Percentiles rank a stretch among this genome's conserved stretches.
Evolutionary conservation across 345 rosid species (phyloP).

Genomic region (Eutrema yunnanense): DNA sequence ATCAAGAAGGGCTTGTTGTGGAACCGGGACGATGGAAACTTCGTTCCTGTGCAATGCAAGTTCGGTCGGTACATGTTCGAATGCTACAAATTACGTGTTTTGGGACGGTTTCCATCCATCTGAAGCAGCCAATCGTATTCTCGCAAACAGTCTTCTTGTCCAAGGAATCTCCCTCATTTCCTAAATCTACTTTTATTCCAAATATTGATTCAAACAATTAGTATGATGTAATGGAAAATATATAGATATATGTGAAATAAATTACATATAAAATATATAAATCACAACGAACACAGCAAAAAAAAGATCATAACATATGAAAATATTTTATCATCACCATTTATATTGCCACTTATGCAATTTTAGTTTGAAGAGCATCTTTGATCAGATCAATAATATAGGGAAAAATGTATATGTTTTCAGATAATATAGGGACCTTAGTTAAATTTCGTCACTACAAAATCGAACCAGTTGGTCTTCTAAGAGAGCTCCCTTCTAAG

Average conservation of each 20-base stretch:
- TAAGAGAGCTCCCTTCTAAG: too few species aligned
- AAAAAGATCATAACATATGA: too few species aligned
- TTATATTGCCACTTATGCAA: too few species aligned
- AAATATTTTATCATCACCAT: too few species aligned
- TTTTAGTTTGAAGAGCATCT: background rate
- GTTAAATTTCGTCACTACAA: background rate
- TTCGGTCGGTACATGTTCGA: slow-evolving; percentile 72
- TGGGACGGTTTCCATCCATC: slow-evolving; percentile 96
- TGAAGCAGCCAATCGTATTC: slow-evolving; percentile 70
- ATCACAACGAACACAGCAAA: too few species aligned
- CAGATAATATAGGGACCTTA: background rate
- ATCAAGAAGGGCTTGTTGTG: slow-evolving; percentile 85
- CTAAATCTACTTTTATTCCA: slow-evolving; percentile 1
- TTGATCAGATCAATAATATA: background rate
- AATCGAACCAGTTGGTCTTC: background rate
- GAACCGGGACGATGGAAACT: slow-evolving; percentile 72
- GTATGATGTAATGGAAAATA: background rate
- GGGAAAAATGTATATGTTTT: background rate
- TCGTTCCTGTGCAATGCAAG: slow-evolving; percentile 62
- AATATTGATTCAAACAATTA: background rate
- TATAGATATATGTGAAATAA: too few species aligned
- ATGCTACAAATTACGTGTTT: slow-evolving; percentile 75
- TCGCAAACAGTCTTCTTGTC: slow-evolving; percentile 46
- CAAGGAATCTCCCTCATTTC: slow-evolving; percentile 60
- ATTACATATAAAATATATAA: too few species aligned